Base-by-base conservation (phyloP, 192 early-diverging fungal species). In the Coemansia sp. region DNA sequence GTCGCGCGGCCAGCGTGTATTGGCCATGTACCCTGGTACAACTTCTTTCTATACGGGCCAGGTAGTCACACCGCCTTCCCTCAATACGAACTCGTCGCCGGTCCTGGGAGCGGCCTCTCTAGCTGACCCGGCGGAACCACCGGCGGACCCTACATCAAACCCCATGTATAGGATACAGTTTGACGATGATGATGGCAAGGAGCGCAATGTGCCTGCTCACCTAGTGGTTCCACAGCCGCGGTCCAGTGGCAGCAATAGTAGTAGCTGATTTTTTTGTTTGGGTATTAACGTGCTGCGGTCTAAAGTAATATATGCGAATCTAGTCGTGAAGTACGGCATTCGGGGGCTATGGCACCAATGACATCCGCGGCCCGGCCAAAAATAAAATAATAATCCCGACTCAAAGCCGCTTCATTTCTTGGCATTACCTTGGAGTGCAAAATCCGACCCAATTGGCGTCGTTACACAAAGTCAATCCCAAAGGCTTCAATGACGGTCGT, bases 1-100 rank as follows among this genome's bases (percentile, higher is more conserved):
- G 65, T 33, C 72, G 10, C 72, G 69, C 17, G 72, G 72, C 17
- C 66, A 68, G 30, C 75, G 80, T 5, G 72, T 78, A 26, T 44
- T 83, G 60, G 80, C 68, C n/a, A 60, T 83, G 66, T 83, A 83
- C 50, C 80, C 80, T 9, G 63, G 80, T 10, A 83, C 80, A 13
- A 83, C 75, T 0, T 73, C 64, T 4, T 83, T 83, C 37, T 83
- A 83, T 66, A 62, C 74, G 49, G 76, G 69, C 19, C 37, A 66
- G 16, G 80, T 83, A 1, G 69, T 74, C 4, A 35, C 63, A 19
- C 80, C 80, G 58, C 80, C 80, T n/a, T 73, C 72, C 4, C 72
- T 64, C 26, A 81, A 81, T 58, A 62, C 62, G 4, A 47, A 23
- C 62, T 63, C 62, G 5, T 39, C 62, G 21, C 28, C 62, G 16